phyloP scores from a whole-genome alignment of 305 asterid genomes.

The Fraxinus velutina region DNA sequence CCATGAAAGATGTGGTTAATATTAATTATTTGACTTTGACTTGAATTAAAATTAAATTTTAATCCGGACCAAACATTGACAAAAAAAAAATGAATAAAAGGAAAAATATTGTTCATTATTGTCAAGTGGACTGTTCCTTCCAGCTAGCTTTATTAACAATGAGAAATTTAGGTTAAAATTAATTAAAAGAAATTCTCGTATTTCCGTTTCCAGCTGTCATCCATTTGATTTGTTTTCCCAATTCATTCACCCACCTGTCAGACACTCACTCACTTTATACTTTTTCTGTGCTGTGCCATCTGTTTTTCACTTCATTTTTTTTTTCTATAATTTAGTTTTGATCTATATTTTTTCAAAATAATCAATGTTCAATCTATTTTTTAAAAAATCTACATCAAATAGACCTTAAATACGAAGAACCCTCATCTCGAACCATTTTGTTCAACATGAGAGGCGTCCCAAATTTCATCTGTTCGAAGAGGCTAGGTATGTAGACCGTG shows the following conservation, averaged over 20 bases:
- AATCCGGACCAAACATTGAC: too few relatives aligned
- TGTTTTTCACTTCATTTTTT: not conserved
- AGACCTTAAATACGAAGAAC: not conserved
- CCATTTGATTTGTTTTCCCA: constrained; percentile 18
- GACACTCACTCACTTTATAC: not conserved
- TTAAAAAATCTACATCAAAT: not conserved
- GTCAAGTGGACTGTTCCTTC: not conserved
- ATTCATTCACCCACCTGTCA: not conserved
- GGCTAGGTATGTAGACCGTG: not conserved
- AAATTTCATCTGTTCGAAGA: not conserved
- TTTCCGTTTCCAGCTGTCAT: constrained; percentile 39
- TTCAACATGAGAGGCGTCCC: too few relatives aligned
- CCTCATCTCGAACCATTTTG: not conserved
- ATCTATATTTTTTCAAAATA: too few relatives aligned
- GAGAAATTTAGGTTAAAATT: not conserved
- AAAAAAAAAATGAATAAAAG: too few relatives aligned
- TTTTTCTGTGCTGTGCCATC: not conserved
- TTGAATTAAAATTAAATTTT: too few relatives aligned
- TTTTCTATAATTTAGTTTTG: not conserved
- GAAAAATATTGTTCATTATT: not conserved
- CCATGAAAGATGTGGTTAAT: too few relatives aligned
- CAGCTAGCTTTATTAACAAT: not conserved
- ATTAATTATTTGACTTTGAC: too few relatives aligned
- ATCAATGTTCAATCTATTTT: not conserved
- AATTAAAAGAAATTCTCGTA: too few relatives aligned